Conservation (phyloP, 768 basidiomycete genomes). For the Boletus insuetus region DNA sequence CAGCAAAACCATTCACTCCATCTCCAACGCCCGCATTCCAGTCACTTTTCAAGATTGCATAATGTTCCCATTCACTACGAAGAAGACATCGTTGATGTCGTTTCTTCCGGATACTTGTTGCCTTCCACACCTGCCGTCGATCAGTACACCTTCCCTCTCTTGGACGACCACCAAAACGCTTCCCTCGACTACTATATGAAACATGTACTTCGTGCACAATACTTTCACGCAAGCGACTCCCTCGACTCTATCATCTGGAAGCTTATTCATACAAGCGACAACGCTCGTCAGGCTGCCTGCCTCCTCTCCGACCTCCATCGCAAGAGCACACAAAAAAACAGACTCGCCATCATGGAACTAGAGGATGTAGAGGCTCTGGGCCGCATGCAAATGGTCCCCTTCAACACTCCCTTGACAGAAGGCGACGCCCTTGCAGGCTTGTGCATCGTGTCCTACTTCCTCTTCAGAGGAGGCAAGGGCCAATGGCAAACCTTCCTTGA, state of each 20-base stretch:
- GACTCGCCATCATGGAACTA: conserved; percentile 13
- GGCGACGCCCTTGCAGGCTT: conserved; percentile 80
- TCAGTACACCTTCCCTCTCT: conserved; percentile 12
- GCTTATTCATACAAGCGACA: conserved; percentile 44
- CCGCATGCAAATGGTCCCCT: conserved; percentile 22
- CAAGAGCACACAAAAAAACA: conserved; percentile 29
- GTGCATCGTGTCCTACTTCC: conserved; percentile 70
- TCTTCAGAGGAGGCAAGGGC: conserved; percentile 75
- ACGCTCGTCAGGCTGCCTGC: conserved; percentile 56
- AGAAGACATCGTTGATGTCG: conserved; percentile 12
- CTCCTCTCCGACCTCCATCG: conserved; percentile 62
- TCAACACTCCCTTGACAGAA: conserved; percentile 36
- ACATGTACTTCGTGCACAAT: conserved; percentile 65
- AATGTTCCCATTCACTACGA: conserved; percentile 6
- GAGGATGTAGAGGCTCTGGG: conserved; percentile 25
- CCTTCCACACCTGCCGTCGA: not conserved
- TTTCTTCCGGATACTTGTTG: conserved; percentile 24
- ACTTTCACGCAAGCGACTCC: conserved; percentile 57
- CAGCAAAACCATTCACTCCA: conserved; percentile 19
- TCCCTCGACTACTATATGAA: conserved; percentile 49
- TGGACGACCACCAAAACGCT: conserved; percentile 17
- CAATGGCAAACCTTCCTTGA: conserved; percentile 66
- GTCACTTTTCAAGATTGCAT: conserved; percentile 26
- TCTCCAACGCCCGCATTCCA: conserved; percentile 30
- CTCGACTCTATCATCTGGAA: conserved; percentile 48